Evolutionary conservation across 2,329 filamentous ascomycete species (phyloP).

Genomic region (Laburnicola sp.): DNA sequence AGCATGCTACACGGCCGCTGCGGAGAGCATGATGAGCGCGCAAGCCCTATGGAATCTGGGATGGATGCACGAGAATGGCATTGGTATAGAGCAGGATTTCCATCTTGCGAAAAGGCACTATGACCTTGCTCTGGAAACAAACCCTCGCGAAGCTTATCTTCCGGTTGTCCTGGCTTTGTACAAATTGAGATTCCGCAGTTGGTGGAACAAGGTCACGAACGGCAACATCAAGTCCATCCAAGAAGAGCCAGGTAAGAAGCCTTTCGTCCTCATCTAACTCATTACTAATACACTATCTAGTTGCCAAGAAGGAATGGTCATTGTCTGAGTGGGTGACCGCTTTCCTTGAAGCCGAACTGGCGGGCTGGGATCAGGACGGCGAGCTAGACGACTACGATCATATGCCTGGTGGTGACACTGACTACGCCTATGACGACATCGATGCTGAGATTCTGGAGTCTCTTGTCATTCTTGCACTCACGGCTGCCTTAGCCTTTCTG

Average conservation of each 20-base stretch:
- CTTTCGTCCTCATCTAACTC: neutral
- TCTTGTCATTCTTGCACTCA: slow-evolving; percentile 77
- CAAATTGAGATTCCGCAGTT: slow-evolving; percentile 81
- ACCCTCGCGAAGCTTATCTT: slow-evolving; percentile 82
- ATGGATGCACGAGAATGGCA: slow-evolving; percentile 99
- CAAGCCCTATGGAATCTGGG: slow-evolving; percentile 97
- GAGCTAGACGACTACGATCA: slow-evolving; percentile 53
- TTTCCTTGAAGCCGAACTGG: slow-evolving; percentile 67
- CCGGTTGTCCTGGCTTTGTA: slow-evolving; percentile 87
- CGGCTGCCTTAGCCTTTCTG: slow-evolving; percentile 72
- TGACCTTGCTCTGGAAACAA: slow-evolving; percentile 87
- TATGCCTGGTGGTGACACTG: slow-evolving; percentile 57
- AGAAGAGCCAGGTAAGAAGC: slow-evolving; percentile 74
- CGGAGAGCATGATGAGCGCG: slow-evolving; percentile 87
- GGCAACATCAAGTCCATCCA: slow-evolving; percentile 91
- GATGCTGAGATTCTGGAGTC: slow-evolving; percentile 84
- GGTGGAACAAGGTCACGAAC: slow-evolving; percentile 91
- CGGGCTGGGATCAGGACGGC: slow-evolving; percentile 61
- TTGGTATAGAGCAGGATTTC: slow-evolving; percentile 91
- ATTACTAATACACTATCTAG: slow-evolving; percentile 48
- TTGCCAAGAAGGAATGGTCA: slow-evolving; percentile 71
- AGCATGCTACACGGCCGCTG: slow-evolving; percentile 87
- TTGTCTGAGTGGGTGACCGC: slow-evolving; percentile 84
- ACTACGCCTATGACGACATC: slow-evolving; percentile 64
- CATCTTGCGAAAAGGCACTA: slow-evolving; percentile 97